phyloP scores from a whole-genome alignment of 805 yeast species.

The Danielozyma ontarioensis region DNA sequence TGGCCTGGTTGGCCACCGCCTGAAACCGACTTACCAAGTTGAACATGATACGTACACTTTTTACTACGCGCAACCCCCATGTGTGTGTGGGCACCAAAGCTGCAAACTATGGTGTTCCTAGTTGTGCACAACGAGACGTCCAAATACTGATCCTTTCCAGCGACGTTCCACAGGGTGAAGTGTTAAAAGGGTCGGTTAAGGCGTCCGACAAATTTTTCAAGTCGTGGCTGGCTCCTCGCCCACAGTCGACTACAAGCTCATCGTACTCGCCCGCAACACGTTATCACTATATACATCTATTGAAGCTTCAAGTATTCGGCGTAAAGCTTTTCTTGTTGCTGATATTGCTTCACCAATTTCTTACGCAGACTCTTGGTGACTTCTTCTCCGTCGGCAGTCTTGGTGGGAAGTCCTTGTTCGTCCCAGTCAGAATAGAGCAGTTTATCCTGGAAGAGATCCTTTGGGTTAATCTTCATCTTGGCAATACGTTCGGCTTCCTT shows the following conservation, averaged over 20 bases:
- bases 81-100: too few species aligned
- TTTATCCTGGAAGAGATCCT: slow-evolving; percentile 62
- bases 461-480: slow-evolving; percentile 66
- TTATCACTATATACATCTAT: not conserved
- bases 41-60: too few species aligned
- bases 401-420: slow-evolving; percentile 75
- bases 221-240: too few species aligned
- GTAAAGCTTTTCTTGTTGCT: slow-evolving; percentile 76
- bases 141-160: too few species aligned
- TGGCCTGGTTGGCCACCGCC: slow-evolving; percentile 46
- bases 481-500: slow-evolving; percentile 59
- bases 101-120: too few species aligned
- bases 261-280: too few species aligned
- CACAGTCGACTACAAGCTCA: too few species aligned
- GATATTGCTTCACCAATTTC: slow-evolving; percentile 74
- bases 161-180: too few species aligned
- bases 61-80: too few species aligned
- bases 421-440: slow-evolving; percentile 72
- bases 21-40: slow-evolving; percentile 37
- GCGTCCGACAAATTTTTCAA: too few species aligned
- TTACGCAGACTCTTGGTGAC: slow-evolving; percentile 80
- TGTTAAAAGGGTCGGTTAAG: too few species aligned
- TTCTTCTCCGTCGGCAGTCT: slow-evolving; percentile 72
- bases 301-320: slow-evolving; percentile 47
- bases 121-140: too few species aligned